These are phyloP conservation scores for Gossypium trilobum DNA, from an alignment of 441 rosid species.

Conservation along the genomic window DNA sequence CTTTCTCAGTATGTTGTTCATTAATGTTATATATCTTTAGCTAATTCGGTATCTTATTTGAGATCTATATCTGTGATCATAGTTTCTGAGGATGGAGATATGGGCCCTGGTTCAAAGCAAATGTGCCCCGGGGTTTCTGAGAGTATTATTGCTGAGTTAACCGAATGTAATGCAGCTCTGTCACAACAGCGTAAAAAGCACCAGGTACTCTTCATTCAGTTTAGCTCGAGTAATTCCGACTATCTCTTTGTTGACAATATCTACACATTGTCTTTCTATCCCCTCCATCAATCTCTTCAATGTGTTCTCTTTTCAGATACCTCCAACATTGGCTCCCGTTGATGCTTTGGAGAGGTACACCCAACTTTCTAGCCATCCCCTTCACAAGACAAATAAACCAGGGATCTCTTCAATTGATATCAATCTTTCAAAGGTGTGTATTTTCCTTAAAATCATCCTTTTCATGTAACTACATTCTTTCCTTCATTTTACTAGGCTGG, in stretches of 20 bases:
- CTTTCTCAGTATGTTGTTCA: conserved; percentile 7
- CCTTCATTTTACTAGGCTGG: not conserved
- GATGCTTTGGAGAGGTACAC: conserved; percentile 72
- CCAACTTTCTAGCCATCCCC: conserved; percentile 90
- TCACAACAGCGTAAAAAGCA: conserved; percentile 89
- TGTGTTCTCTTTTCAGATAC: conserved; percentile 36
- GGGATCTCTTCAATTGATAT: conserved; percentile 74
- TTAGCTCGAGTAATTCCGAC: not conserved
- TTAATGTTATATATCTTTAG: not conserved
- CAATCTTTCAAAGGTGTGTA: conserved; percentile 51
- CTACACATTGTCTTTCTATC: not conserved
- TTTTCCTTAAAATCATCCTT: conserved; percentile 9
- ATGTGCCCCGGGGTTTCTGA: conserved; percentile 62
- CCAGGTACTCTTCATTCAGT: conserved; percentile 44
- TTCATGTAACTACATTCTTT: not conserved
- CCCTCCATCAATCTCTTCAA: not conserved
- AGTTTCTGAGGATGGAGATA: conserved; percentile 56
- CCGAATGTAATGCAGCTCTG: conserved; percentile 76
- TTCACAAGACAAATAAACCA: conserved; percentile 87
- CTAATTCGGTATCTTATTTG: conserved; percentile 13
- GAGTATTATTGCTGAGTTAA: conserved; percentile 53
- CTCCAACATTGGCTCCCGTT: conserved; percentile 62
- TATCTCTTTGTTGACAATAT: not conserved
- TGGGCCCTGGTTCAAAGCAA: conserved; percentile 62
- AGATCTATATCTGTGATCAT: conserved; percentile 15